Base-by-base conservation (phyloP, 257 asterid species). In the Eustoma russellianum region DNA sequence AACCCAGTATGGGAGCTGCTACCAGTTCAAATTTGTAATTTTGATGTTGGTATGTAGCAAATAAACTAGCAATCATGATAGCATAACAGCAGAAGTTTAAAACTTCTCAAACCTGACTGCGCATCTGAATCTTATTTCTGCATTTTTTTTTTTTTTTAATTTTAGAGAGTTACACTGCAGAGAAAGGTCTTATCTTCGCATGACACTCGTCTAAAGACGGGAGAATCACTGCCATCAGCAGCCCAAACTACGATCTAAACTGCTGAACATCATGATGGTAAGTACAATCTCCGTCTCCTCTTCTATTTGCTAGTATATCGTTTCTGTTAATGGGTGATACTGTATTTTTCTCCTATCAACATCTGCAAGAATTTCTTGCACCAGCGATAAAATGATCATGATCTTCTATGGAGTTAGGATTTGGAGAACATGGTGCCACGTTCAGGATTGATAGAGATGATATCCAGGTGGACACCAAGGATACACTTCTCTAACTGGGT, bases 111-210 rank as follows among this genome's bases (percentile, higher is more conserved):
- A 24, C 30, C 3, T 24, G 30, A 24, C 30, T 1, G 2, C 30
- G 30, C 30, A 24, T 24, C 3, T 24, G 3, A 24, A 24, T 24
- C 30, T 24, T 24, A 24, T 24, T 24, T 24, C 30, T 24, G 30
- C 30, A 24, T 24, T 1, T 24, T 1, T 24, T 24, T 24, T 24
- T 1, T 24, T 1, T 24, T 24, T 24, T 24, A 24, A 24, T 4
- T 24, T 24, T 24, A 24, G 2, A 24, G 30, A 24, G 30, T 24
- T 24, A 24, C 1, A 24, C 30, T 72, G 83, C 81, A 87, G 96
- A 75, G 68, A 72, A 75, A 61, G 49, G 81, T 65, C 45, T 62
- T 83, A 50, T 83, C 90, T 18, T 72, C 85, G 38, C 67, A 77
- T 47, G 89, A 77, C 65, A 65, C 63, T 66, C 62, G 55, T 56